Base-by-base conservation (phyloP, 306 rosid genomes). In the Hippophae rhamnoides region DNA sequence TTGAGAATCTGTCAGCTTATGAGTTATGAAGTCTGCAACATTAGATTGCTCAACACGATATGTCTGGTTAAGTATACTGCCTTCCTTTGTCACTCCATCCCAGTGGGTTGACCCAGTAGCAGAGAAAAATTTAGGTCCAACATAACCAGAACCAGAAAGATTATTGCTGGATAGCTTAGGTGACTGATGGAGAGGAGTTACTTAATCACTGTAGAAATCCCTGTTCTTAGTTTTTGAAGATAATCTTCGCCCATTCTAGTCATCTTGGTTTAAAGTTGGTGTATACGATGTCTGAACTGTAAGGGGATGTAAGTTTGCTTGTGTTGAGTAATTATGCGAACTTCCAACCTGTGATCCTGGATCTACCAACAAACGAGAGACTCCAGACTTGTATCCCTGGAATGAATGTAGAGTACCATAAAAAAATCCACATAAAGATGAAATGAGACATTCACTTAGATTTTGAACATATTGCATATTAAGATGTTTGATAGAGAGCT, bases 301-400 rank as follows among this genome's bases (percentile, higher is more conserved):
- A 45, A 73, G 64, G 64, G 60, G 58, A 59, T 74, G 63, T 44
- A 79, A 76, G 44, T 54, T 64, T 58, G 48, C 68, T 65, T 71
- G 82, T 56, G 60, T 43, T 58, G 67, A 66, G 70, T 50, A 58
- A 75, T 56, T 76, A 58, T 62, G 86, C 74, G 68, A 72, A 57
- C 77, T 67, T 56, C 67, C 80, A 72, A 58, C 78, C 61, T 69
- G 71, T 69, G 78, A 57, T 58, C 67, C 74, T 41, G 78, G 76
- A 67, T 68, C 76, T 54, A 61, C 66, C 60, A 70, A 66, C 57
- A 71, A 63, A 41, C 65, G 69, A 26, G n/a, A n/a, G n/a, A n/a
- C n/a, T n/a, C n/a, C n/a, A n/a, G n/a, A n/a, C n/a, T n/a, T n/a
- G n/a, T n/a, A n/a, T n/a, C n/a, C n/a, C n/a, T n/a, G n/a, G n/a